Percentiles rank a stretch among this genome's conserved stretches.
These are phyloP conservation scores for Tympanopsis confertula DNA, from an alignment of 2,329 filamentous ascomycete genomes.

Conservation along the genomic window DNA sequence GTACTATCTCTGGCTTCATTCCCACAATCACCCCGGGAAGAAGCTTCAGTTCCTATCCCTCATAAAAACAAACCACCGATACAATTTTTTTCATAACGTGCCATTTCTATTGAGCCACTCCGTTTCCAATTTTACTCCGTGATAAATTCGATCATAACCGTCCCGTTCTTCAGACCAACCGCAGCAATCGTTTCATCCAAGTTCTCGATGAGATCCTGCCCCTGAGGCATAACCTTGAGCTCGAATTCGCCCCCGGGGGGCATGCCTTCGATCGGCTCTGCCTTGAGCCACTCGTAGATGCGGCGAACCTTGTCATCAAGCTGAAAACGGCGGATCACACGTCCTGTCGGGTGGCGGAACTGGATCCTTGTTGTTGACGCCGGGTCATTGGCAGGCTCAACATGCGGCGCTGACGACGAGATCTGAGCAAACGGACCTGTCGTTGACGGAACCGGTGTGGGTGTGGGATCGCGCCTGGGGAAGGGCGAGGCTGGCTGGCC, in stretches of 20 bases:
- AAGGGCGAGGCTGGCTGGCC: not conserved
- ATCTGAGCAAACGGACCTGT: constrained; percentile 56
- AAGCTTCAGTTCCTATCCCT: too few species aligned
- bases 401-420: constrained; percentile 59
- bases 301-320: constrained; percentile 66
- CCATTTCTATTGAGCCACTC: too few species aligned
- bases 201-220: constrained; percentile 69
- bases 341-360: constrained; percentile 74
- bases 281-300: constrained; percentile 95
- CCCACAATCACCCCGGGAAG: too few species aligned
- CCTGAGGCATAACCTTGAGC: constrained; percentile 66
- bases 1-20: too few species aligned
- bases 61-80: too few species aligned
- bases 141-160: constrained; percentile 87
- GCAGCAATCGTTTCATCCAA: constrained; percentile 67
- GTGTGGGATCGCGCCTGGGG: not conserved
- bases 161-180: constrained; percentile 80
- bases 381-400: constrained; percentile 63
- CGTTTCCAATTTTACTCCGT: too few species aligned
- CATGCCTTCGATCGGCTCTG: constrained; percentile 62
- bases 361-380: constrained; percentile 77
- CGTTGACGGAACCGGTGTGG: not conserved
- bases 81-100: too few species aligned
- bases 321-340: constrained; percentile 77
- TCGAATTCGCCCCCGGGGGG: constrained; percentile 74